Base-by-base conservation (phyloP, 1,139 yeast species). In the Protomyces arabidopsidicola region DNA sequence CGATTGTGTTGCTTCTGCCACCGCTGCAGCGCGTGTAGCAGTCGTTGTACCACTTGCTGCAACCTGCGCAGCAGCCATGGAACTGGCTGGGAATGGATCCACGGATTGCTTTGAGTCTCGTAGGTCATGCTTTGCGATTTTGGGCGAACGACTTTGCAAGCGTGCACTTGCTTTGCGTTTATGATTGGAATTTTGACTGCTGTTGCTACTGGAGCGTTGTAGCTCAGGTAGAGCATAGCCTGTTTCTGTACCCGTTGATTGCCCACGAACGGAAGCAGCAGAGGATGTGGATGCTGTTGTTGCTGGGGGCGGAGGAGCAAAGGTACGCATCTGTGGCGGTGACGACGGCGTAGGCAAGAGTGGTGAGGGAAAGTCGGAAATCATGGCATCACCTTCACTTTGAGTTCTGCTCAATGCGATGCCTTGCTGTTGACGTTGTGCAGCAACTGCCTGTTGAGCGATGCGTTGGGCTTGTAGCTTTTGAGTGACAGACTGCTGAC, bases 271-370 rank as follows among this genome's bases (percentile, higher is more conserved):
- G n/a, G 53, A 24, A 1, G 61, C 50, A 5, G 50, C 18, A 9
- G 62, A 38, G n/a, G 53, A 38, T 39, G 56, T 35, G 3, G 52
- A 27, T 3, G 53, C 53, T 16, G 34, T 50, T 14, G 56, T 38
- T 3, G 55, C 31, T 4, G 62, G 62, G 2, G 62, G 62, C 5
- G 62, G 62, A 2, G 62, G 62, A 10, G 62, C 53, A 27, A 58
- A 58, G 8, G 48, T 58, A 55, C 45, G 53, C 62, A 58, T 58
- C 45, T 51, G 62, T n/a, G 62, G 62, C 22, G 62, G 62, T 14
- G 62, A 58, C 14, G 62, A 58, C 12, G 62, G 62, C 39, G 62
- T 58, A 1, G 56, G 56, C 6, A 58, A 45, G 9, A 36, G 31
- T 16, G 62, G 62, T 9, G 62, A 58, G 3, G 56, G 56, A n/a